These are phyloP conservation scores for Herpetomonas samuelpessoai DNA, from an alignment of 208 protist species.

Conservation along the genomic window DNA sequence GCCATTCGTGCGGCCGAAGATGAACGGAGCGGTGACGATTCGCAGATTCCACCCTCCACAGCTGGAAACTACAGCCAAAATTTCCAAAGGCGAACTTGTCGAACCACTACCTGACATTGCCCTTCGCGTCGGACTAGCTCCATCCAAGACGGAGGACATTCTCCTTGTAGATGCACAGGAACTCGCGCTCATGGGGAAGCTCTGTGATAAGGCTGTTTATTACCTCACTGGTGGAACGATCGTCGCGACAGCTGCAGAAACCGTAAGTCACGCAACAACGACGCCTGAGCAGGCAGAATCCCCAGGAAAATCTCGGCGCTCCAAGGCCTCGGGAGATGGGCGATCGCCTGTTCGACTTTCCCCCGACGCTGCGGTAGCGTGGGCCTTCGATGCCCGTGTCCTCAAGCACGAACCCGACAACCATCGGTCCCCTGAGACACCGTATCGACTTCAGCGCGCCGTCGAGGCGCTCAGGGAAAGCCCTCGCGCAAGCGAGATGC, in stretches of 20 bases:
- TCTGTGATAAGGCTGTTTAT: slow-evolving; percentile 43
- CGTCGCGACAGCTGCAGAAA: too few species aligned
- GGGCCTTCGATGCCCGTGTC: slow-evolving; percentile 68
- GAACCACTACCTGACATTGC: slow-evolving; percentile 46
- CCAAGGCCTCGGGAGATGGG: too few species aligned
- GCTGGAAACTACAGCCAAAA: slow-evolving; percentile 41
- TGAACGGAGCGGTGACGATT: slow-evolving; percentile 51
- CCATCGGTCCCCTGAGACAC: slow-evolving; percentile 64
- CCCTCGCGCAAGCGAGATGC: slow-evolving; percentile 41
- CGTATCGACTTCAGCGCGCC: slow-evolving; percentile 58
- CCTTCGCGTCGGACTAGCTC: slow-evolving; percentile 32
- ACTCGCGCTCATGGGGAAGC: slow-evolving; percentile 47
- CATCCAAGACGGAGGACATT: slow-evolving; percentile 9
- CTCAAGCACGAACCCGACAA: slow-evolving; percentile 45
- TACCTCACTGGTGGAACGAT: slow-evolving; percentile 66
- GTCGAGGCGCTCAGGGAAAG: slow-evolving; percentile 44
- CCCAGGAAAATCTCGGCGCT: too few species aligned
- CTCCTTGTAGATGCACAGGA: slow-evolving; percentile 55
- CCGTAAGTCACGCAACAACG: too few species aligned
- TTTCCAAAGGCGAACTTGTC: slow-evolving; percentile 49
- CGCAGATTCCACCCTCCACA: slow-evolving; percentile 42
- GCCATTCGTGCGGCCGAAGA: slow-evolving; percentile 25
- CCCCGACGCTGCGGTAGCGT: slow-evolving; percentile 57
- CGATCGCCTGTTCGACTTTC: too few species aligned
- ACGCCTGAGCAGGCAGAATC: too few species aligned